A percentile compares a stretch with the other conserved stretches of the same genome.
phyloP scores from a whole-genome alignment of 441 rosid species.

The Erysimum cheiri region DNA sequence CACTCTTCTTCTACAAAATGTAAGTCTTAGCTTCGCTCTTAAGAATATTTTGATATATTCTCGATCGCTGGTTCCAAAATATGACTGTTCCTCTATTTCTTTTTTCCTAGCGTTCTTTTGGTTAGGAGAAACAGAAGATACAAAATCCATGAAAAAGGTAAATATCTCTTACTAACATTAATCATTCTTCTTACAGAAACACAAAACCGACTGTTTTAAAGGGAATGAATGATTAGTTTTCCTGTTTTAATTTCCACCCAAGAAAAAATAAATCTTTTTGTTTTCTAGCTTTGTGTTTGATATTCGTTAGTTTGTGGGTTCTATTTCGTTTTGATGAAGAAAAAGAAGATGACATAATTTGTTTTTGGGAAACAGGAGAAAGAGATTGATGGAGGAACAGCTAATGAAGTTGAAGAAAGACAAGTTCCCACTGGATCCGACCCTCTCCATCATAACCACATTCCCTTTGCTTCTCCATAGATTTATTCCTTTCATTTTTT shows the following conservation, averaged over 20 bases:
- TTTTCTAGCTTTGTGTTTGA: constrained; percentile 7
- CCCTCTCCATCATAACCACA: constrained; percentile 72
- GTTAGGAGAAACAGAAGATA: constrained; percentile 32
- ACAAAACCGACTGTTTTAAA: background rate
- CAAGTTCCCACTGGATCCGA: constrained; percentile 79
- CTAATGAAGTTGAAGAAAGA: constrained; percentile 49
- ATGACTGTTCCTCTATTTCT: background rate
- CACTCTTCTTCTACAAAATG: constrained; percentile 40
- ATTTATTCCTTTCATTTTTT: background rate
- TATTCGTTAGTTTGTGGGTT: background rate
- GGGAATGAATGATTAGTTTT: background rate
- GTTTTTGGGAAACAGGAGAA: constrained; percentile 25
- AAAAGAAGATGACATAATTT: background rate
- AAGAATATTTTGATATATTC: background rate
- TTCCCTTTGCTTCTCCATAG: constrained; percentile 54
- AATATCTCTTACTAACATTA: background rate
- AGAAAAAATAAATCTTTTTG: background rate
- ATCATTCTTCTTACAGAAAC: background rate
- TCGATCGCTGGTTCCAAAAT: constrained; percentile 1
- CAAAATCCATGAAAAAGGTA: constrained; percentile 39
- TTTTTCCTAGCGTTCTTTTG: constrained; percentile 27
- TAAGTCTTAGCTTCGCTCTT: constrained; percentile 4
- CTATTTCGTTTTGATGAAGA: background rate
- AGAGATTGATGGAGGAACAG: constrained; percentile 36
- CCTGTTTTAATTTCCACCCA: background rate